Base-by-base conservation (phyloP, 106 monocot species). In the Phalaenopsis aphrodite region DNA sequence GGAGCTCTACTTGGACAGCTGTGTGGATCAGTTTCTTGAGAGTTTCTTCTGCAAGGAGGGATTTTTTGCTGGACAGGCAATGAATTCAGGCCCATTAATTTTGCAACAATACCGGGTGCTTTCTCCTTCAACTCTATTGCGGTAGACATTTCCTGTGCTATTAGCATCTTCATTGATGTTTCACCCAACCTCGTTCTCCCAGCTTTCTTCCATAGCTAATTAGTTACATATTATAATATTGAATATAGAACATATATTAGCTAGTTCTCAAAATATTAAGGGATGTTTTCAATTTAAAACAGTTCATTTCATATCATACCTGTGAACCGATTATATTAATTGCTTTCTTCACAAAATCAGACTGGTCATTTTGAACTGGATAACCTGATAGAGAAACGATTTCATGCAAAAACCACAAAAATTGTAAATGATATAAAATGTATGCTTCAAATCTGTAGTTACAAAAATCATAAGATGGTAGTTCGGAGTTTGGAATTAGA, bases 31-130 rank as follows among this genome's bases (percentile, higher is more conserved):
- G 79, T 41, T 42, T 83, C 78, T 36, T 77, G 67, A 7, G 68
- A 38, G n/a, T 10, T 82, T 65, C 78, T 79, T 84, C 79, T 77
- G 2, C 64, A 16, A 76, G 39, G 57, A 52, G 61, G 1, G 71
- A 46, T 69, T 71, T 79, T 77, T 76, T 78, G 84, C 55, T 85
- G 87, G 18, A 67, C 65, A 3, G 95, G 86, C 41, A 91, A 76
- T 8, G 83, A 76, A 49, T 80, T 91, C 90, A 58, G 93, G 88
- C 99, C 99, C 99, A 99, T 99, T 67, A 99, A 80, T 82, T 83
- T 95, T 2, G 99, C 99, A 58, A 99, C 89, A 75, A 99, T 84
- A 85, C 80, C 85, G 39, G 88, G 84, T 19, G 88, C 87, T 66
- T 87, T 88, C 79, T 76, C 85, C 74, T 77, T 85, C 57, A 69